Conservation (phyloP, 495 filamentous ascomycete genomes). For the Talaromyces nanjingensis region DNA sequence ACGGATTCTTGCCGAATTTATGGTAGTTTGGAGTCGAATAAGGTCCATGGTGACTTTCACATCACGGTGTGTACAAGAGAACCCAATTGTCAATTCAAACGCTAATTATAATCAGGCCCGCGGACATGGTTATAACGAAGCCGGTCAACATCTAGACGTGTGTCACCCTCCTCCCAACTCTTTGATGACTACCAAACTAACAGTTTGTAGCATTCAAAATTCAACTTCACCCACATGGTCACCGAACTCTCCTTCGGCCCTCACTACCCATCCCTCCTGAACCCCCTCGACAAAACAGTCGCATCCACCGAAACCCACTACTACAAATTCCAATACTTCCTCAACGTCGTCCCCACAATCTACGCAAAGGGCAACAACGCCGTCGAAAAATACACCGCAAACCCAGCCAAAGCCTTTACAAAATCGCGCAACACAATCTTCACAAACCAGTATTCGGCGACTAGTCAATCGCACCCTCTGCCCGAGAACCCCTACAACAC, state of each 20-base stretch:
- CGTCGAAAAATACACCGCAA: constrained; percentile 27
- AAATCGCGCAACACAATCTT: constrained; percentile 53
- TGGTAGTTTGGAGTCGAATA: constrained; percentile 85
- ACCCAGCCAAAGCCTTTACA: constrained; percentile 17
- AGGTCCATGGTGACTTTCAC: constrained; percentile 97
- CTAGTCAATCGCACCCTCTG: constrained; percentile 66
- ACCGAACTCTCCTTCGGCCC: constrained; percentile 95
- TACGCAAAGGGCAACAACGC: constrained; percentile 61
- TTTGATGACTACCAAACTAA: constrained; percentile 3
- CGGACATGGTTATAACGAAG: constrained; percentile 85
- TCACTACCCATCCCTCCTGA: constrained; percentile 86
- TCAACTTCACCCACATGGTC: constrained; percentile 98
- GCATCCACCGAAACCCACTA: constrained; percentile 70
- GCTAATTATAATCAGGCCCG: constrained; percentile 41
- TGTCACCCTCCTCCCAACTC: constrained; percentile 14
- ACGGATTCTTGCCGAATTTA: constrained; percentile 75
- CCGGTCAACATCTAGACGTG: constrained; percentile 78
- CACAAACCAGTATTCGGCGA: constrained; percentile 98
- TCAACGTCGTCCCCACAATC: constrained; percentile 92
- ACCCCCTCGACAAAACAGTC: constrained; percentile 89
- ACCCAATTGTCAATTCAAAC: neutral
- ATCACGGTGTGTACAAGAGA: constrained; percentile 51
- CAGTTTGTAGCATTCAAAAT: constrained; percentile 43
- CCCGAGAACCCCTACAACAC: constrained; percentile 54
- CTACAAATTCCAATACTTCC: constrained; percentile 97